Evolutionary conservation across 306 rosid genomes (phyloP).

Genomic region (Glycyrrhiza uralensis): DNA sequence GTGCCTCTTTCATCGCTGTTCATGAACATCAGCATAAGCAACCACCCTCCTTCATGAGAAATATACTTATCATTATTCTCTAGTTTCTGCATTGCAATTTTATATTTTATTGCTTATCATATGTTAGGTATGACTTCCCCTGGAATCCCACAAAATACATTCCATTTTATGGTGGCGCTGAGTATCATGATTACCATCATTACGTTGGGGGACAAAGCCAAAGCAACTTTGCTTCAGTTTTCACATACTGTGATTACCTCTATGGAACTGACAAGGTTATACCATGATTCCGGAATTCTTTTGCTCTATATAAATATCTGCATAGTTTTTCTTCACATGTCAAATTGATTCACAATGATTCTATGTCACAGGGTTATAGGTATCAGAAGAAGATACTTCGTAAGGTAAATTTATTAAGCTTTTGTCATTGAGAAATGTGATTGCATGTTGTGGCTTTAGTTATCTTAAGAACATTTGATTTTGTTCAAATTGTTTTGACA

Average conservation of each 20-base stretch:
- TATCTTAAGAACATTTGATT: not conserved
- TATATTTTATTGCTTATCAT: slow-evolving; percentile 14
- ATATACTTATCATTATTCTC: slow-evolving; percentile 2
- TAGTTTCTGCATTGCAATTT: slow-evolving; percentile 22
- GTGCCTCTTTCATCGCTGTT: slow-evolving; percentile 1
- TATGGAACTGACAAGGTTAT: slow-evolving; percentile 97
- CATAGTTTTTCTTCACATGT: slow-evolving; percentile 10
- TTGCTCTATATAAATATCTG: slow-evolving; percentile 15
- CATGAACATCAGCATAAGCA: not conserved
- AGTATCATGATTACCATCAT: slow-evolving; percentile 94
- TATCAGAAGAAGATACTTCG: slow-evolving; percentile 72
- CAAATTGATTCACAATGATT: slow-evolving; percentile 25
- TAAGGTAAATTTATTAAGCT: slow-evolving; percentile 52
- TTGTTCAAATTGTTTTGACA: not conserved
- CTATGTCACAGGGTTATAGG: slow-evolving; percentile 69
- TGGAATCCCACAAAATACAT: slow-evolving; percentile 77
- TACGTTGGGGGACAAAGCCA: slow-evolving; percentile 97
- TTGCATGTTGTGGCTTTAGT: not conserved
- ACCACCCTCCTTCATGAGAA: not conserved
- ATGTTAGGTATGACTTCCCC: slow-evolving; percentile 78
- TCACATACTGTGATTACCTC: slow-evolving; percentile 94
- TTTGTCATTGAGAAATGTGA: not conserved
- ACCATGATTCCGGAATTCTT: slow-evolving; percentile 16
- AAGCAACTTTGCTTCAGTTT: slow-evolving; percentile 93
- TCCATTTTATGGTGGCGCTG: slow-evolving; percentile 96